These are phyloP conservation scores for Aspergillus leporis DNA, from an alignment of 495 filamentous ascomycete genomes.

Conservation along the genomic window DNA sequence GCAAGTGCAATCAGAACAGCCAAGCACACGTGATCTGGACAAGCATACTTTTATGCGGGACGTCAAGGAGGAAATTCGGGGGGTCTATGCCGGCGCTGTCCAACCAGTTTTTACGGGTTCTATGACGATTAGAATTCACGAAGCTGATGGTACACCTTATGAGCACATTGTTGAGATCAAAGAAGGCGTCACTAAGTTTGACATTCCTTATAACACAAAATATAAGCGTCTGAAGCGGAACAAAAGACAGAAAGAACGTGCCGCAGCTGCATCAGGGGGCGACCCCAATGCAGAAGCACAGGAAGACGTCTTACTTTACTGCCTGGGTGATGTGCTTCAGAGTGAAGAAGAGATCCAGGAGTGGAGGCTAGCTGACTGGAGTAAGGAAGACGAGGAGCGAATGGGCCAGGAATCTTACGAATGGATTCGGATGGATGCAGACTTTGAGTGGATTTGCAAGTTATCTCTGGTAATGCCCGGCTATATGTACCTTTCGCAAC, in stretches of 20 bases:
- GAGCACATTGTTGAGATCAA: slow-evolving; percentile 97
- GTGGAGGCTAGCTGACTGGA: slow-evolving; percentile 88
- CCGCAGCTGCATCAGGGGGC: slow-evolving; percentile 58
- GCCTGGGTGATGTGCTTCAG: slow-evolving; percentile 86
- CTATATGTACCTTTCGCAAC: slow-evolving; percentile 96
- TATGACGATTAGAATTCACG: slow-evolving; percentile 97
- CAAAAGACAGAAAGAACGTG: slow-evolving; percentile 80
- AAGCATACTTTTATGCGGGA: slow-evolving; percentile 78
- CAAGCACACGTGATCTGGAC: slow-evolving; percentile 51
- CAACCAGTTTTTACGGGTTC: slow-evolving; percentile 87
- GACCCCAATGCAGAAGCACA: slow-evolving; percentile 65
- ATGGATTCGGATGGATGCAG: slow-evolving; percentile 97
- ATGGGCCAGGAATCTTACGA: slow-evolving; percentile 98
- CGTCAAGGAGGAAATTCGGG: slow-evolving; percentile 71
- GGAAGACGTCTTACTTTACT: slow-evolving; percentile 87
- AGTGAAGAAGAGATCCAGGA: slow-evolving; percentile 75
- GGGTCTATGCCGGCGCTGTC: slow-evolving; percentile 66
- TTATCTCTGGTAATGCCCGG: slow-evolving; percentile 76
- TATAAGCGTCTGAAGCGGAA: slow-evolving; percentile 97
- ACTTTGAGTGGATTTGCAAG: slow-evolving; percentile 96
- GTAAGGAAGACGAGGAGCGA: slow-evolving; percentile 74
- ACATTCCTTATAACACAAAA: slow-evolving; percentile 98
- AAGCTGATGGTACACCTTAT: slow-evolving; percentile 97
- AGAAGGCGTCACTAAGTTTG: slow-evolving; percentile 75
- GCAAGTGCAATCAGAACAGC: slow-evolving; percentile 68